A percentile compares a stretch with the other conserved stretches of the same genome.
Conservation (phyloP, 805 yeast genomes). For the Wickerhamomyces ciferrii region DNA sequence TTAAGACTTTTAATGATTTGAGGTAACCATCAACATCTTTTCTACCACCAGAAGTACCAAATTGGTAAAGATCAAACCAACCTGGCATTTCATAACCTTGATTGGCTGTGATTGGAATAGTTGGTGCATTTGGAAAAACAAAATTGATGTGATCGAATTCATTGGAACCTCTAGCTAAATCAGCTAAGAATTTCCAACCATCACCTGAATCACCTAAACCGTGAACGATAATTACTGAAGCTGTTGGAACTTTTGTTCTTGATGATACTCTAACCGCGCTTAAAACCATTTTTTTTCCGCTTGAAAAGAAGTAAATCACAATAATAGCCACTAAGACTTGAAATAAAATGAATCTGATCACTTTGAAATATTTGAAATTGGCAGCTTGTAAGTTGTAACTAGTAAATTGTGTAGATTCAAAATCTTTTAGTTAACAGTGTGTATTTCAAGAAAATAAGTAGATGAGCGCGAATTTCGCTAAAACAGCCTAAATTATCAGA, state of each 20-base stretch:
- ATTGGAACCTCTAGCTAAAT: conserved; percentile 40
- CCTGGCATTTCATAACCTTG: conserved; percentile 67
- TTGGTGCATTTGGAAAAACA: conserved; percentile 90
- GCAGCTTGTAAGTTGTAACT: too few species aligned
- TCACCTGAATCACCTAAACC: conserved; percentile 90
- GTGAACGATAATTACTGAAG: conserved; percentile 74
- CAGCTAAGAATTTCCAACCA: conserved; percentile 86
- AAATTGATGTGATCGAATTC: conserved; percentile 56
- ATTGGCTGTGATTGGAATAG: conserved; percentile 59
- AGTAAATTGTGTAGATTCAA: neutral
- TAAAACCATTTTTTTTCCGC: conserved; percentile 4
- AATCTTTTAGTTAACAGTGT: neutral
- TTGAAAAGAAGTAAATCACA: neutral
- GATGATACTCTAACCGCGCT: conserved; percentile 28
- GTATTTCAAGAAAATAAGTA: too few species aligned
- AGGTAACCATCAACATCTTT: conserved; percentile 52
- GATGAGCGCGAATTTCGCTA: too few species aligned
- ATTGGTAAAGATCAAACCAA: conserved; percentile 77
- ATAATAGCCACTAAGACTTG: too few species aligned
- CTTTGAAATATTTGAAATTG: too few species aligned
- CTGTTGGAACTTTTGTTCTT: conserved; percentile 36
- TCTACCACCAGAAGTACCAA: conserved; percentile 38
- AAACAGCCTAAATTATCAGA: too few species aligned
- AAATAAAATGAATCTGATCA: neutral
- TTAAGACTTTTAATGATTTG: conserved; percentile 40